These are phyloP conservation scores for Mycosarcoma maydis DNA, from an alignment of 1,284 basidiomycete species.

Conservation along the genomic window DNA sequence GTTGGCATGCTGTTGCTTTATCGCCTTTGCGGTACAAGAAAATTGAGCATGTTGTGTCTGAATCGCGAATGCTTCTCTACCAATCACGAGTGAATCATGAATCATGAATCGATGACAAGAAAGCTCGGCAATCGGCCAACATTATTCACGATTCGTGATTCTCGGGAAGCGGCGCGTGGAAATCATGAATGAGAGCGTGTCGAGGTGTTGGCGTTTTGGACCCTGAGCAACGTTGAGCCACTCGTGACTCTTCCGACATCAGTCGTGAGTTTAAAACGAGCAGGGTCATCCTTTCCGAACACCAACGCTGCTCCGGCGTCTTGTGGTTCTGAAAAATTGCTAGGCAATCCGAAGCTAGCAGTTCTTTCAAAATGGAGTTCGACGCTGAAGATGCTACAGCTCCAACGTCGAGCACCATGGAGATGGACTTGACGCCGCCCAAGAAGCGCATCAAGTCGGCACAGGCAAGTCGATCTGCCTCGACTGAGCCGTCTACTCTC, in stretches of 20 bases:
- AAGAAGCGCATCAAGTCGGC: constrained; percentile 28
- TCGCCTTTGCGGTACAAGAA: too few species aligned
- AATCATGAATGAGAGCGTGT: background rate
- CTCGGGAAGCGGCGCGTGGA: background rate
- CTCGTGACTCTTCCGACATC: background rate
- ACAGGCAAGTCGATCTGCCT: constrained; percentile 1
- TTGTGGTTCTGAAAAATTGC: too few species aligned
- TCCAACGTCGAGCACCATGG: constrained; percentile 6
- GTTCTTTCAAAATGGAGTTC: background rate
- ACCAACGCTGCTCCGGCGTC: background rate
- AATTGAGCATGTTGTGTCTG: too few species aligned
- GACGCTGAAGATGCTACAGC: background rate
- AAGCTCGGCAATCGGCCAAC: too few species aligned
- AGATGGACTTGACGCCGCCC: constrained; percentile 19
- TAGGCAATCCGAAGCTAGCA: background rate
- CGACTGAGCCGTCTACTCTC: constrained; percentile 1
- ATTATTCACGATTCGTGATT: background rate
- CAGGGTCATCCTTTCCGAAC: too few species aligned
- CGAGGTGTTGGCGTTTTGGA: constrained; percentile 13
- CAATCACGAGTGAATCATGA: too few species aligned
- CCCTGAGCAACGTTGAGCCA: constrained; percentile 13
- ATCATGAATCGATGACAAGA: too few species aligned
- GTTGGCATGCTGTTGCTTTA: too few species aligned
- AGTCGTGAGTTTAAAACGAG: too few species aligned
- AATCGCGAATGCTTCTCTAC: too few species aligned